Conservation (phyloP, 257 asterid genomes). For the Fraxinus cuspidata region DNA sequence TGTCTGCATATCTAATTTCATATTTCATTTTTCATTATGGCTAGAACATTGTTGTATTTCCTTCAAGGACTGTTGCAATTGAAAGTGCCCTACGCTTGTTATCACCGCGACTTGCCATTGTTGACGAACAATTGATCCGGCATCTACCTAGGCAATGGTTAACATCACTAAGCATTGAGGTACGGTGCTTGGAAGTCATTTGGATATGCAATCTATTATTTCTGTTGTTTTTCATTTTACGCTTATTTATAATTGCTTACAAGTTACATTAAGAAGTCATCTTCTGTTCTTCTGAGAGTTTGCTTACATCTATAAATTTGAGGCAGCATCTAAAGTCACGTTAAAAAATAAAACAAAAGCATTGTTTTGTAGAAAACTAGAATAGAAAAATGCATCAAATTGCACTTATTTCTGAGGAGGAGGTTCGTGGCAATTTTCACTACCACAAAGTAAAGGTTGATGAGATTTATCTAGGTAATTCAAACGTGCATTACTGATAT, state of each 20-base stretch:
- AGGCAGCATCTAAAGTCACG: not conserved
- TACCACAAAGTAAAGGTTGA: not conserved
- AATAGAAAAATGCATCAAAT: not conserved
- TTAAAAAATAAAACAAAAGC: not conserved
- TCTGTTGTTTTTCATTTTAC: constrained; percentile 8
- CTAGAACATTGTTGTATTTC: constrained; percentile 82
- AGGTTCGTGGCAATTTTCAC: not conserved
- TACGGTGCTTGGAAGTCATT: constrained; percentile 28
- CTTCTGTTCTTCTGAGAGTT: constrained; percentile 3
- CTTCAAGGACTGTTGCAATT: constrained; percentile 87
- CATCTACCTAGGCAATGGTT: constrained; percentile 87
- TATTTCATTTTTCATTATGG: constrained; percentile 26
- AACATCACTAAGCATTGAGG: constrained; percentile 79
- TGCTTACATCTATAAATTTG: constrained; percentile 1
- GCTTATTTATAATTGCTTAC: constrained; percentile 7
- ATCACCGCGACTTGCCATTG: constrained; percentile 89
- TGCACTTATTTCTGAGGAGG: not conserved
- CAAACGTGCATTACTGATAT: not conserved
- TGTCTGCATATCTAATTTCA: constrained; percentile 26
- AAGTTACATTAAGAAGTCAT: constrained; percentile 6
- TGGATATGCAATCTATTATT: constrained; percentile 19
- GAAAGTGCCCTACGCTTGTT: constrained; percentile 84
- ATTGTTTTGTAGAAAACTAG: not conserved
- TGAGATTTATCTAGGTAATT: not conserved
- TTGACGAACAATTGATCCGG: constrained; percentile 75